Percentiles rank a stretch among this genome's conserved stretches.
Evolutionary conservation across 768 basidiomycete genomes (phyloP).

Genomic region (Boletus eberwhitei): DNA sequence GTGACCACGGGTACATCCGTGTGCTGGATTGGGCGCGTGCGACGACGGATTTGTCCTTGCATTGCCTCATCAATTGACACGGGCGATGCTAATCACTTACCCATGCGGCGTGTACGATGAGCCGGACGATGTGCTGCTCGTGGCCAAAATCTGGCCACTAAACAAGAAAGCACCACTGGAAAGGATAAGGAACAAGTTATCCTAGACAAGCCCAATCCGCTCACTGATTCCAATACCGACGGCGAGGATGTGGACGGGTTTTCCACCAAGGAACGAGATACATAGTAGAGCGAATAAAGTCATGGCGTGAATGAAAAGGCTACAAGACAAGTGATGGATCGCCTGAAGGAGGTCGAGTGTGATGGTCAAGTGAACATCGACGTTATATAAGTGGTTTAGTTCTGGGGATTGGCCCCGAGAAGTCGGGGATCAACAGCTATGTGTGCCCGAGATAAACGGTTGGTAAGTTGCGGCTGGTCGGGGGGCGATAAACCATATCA

Average conservation of each 20-base stretch:
- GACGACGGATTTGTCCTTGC: neutral
- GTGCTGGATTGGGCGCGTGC: neutral
- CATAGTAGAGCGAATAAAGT: neutral
- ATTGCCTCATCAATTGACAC: neutral
- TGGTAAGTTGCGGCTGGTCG: too few relatives aligned
- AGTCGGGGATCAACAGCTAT: too few relatives aligned
- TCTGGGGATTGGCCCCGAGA: neutral
- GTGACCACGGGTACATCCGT: neutral
- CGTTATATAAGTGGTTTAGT: neutral
- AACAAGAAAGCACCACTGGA: neutral
- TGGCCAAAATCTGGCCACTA: neutral
- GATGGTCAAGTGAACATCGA: neutral
- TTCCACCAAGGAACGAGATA: neutral
- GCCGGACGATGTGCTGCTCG: neutral
- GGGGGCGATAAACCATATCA: too few relatives aligned
- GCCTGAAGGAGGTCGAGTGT: neutral
- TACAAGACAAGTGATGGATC: neutral
- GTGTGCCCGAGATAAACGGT: too few relatives aligned
- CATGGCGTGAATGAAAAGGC: neutral
- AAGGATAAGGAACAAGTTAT: neutral
- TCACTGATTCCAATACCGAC: constrained; percentile 1
- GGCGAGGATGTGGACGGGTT: neutral
- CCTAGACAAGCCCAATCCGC: neutral
- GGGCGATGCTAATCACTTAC: neutral
- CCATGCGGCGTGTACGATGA: neutral